These are phyloP conservation scores for Tetratostichococcus sp. DNA, from an alignment of 139 green algal species.

Conservation along the genomic window DNA sequence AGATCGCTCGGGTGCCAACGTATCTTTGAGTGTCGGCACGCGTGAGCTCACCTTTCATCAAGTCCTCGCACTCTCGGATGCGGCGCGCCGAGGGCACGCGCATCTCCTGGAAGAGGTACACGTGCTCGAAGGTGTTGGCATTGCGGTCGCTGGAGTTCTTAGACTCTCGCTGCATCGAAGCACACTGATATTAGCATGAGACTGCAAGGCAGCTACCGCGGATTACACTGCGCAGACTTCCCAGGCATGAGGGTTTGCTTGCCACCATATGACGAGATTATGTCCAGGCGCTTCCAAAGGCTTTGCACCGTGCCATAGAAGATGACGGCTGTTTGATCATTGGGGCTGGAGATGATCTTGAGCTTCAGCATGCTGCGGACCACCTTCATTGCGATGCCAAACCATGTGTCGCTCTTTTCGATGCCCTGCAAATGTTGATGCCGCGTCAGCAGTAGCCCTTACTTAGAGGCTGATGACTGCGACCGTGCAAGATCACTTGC, in stretches of 20 bases:
- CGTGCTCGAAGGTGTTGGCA: constrained; percentile 11
- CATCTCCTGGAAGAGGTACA: constrained; percentile 18
- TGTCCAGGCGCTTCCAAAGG: not conserved
- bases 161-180: constrained; percentile 8
- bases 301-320: constrained; percentile 33
- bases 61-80: constrained; percentile 5
- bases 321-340: constrained; percentile 23
- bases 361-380: constrained; percentile 14
- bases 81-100: constrained; percentile 13
- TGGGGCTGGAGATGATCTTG: constrained; percentile 21
- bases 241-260: too few species aligned
- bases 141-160: not conserved
- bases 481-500: too few species aligned
- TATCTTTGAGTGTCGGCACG: too few species aligned
- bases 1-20: too few species aligned
- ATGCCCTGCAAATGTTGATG: constrained; percentile 9
- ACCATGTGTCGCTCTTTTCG: constrained; percentile 11
- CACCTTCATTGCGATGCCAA: constrained; percentile 21
- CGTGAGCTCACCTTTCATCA: not conserved
- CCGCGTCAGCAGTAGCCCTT: too few species aligned
- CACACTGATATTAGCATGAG: not conserved
- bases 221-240: too few species aligned
- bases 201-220: too few species aligned
- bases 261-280: too few species aligned
- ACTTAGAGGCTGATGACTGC: too few species aligned